A percentile compares a stretch with the other conserved stretches of the same genome.
Conservation (phyloP, 805 yeast genomes). For the Sporopachydermia quercuum region DNA sequence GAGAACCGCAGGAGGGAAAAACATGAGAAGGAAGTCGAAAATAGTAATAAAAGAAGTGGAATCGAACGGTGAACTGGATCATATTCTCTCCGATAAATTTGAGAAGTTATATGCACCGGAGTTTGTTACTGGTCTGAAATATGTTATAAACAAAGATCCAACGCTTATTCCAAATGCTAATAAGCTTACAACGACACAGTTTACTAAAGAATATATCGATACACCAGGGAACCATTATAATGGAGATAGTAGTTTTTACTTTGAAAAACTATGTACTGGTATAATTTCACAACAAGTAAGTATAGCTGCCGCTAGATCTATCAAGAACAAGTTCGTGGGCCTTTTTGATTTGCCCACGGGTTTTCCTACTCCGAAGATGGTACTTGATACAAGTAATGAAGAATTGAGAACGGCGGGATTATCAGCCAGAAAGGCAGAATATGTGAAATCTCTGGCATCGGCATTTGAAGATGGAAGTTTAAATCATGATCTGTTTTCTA, state of each 20-base stretch:
- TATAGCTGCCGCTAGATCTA: constrained; percentile 51
- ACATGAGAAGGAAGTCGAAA: neutral
- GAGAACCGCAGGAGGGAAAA: constrained; percentile 1
- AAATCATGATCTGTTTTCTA: constrained; percentile 21
- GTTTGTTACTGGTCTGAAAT: constrained; percentile 22
- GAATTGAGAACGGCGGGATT: constrained; percentile 39
- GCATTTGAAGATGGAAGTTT: constrained; percentile 29
- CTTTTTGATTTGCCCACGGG: constrained; percentile 9
- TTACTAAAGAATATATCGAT: constrained; percentile 7
- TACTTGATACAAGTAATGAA: constrained; percentile 23
- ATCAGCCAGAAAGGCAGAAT: constrained; percentile 38
- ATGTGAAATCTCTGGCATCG: constrained; percentile 37
- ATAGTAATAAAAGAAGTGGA: neutral
- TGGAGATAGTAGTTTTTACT: constrained; percentile 16
- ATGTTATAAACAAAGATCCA: constrained; percentile 23
- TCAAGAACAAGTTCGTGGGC: constrained; percentile 26
- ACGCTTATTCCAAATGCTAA: constrained; percentile 17
- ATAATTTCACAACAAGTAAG: constrained; percentile 59
- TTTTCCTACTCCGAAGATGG: constrained; percentile 29
- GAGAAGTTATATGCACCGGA: constrained; percentile 12
- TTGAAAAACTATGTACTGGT: constrained; percentile 25
- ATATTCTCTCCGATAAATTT: neutral
- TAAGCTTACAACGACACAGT: constrained; percentile 2
- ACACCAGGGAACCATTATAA: neutral
- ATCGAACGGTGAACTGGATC: neutral